Evolutionary conservation across 148 eudicot species (phyloP).

Genomic region (Diospyros lotus): DNA sequence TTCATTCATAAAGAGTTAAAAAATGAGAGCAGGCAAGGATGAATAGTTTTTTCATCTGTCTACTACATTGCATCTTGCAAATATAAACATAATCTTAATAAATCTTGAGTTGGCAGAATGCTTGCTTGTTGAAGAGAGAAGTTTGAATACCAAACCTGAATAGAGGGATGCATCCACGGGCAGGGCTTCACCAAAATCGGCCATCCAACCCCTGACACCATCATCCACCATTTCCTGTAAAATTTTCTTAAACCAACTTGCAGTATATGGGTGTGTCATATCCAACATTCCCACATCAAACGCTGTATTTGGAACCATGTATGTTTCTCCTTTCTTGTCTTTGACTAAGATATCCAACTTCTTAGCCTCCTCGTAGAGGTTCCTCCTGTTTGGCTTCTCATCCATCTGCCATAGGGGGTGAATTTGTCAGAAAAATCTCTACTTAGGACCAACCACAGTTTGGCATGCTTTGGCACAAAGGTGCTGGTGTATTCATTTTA

Average conservation of each 20-base stretch:
- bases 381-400: conserved; percentile 61
- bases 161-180: conserved; percentile 85
- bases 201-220: conserved; percentile 99
- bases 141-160: conserved; percentile 53
- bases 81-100: neutral
- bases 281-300: conserved; percentile 99
- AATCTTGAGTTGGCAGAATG: neutral
- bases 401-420: conserved; percentile 48
- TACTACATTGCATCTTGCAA: neutral
- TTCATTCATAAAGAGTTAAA: neutral
- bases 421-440: neutral
- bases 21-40: conserved; percentile 1
- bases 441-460: neutral
- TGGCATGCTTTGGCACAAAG: no score
- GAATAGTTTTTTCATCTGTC: neutral
- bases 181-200: conserved; percentile 97
- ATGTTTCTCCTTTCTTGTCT: conserved; percentile 68
- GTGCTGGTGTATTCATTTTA: neutral
- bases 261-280: conserved; percentile 76
- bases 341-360: conserved; percentile 77
- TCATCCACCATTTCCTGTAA: conserved; percentile 82
- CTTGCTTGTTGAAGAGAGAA: neutral
- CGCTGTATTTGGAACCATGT: conserved; percentile 97
- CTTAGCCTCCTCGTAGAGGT: conserved; percentile 85
- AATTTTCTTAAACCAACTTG: conserved; percentile 81